Evolutionary conservation across 164 flowering plant species (phyloP).

Genomic region (Litsea cubeba): DNA sequence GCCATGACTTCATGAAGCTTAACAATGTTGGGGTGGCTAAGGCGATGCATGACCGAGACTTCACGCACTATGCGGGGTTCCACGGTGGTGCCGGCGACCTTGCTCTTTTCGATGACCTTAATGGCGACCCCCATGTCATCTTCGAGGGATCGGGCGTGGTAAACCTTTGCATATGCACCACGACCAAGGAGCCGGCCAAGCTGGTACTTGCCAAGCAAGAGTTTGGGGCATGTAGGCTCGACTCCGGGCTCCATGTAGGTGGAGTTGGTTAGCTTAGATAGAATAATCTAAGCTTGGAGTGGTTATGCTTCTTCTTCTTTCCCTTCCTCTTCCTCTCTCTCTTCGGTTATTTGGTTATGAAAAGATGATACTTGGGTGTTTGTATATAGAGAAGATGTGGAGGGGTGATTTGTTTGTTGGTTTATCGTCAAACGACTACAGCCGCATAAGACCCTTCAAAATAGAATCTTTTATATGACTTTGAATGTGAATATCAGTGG

Average conservation of each 20-base stretch:
- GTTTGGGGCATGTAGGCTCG: neutral
- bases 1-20: conserved; percentile 62
- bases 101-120: conserved; percentile 51
- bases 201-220: conserved; percentile 48
- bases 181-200: conserved; percentile 56
- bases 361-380: no score
- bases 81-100: conserved; percentile 31
- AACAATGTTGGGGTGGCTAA: conserved; percentile 60
- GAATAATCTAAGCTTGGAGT: neutral
- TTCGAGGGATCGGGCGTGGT: conserved; percentile 43
- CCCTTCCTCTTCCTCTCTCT: no score
- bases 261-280: neutral
- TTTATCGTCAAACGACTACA: no score
- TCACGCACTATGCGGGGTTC: conserved; percentile 43
- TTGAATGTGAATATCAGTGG: no score
- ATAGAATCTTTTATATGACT: no score
- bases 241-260: neutral
- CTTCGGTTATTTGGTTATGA: no score
- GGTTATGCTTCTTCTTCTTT: no score
- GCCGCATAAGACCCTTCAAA: no score
- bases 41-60: conserved; percentile 57
- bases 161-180: conserved; percentile 76
- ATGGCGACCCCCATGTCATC: conserved; percentile 64
- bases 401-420: no score
- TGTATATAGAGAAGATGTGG: no score